Percentiles rank a stretch among this genome's conserved stretches.
phyloP scores from a whole-genome alignment of 257 asterid species.

The Schizonepeta tenuifolia region DNA sequence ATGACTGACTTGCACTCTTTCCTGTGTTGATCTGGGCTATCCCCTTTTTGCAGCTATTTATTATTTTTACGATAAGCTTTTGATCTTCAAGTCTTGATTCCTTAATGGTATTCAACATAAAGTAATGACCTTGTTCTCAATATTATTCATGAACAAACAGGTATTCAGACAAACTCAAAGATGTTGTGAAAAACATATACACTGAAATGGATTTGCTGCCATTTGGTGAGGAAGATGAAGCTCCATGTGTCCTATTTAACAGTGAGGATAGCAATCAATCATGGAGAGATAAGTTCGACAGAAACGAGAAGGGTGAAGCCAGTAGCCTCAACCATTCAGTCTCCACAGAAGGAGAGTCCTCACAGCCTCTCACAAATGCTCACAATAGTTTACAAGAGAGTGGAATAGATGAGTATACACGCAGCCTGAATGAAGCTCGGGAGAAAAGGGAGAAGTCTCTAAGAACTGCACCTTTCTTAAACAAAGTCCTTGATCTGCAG shows the following conservation, averaged over 20 bases:
- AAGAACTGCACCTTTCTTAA: constrained; percentile 51
- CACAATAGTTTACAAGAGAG: constrained; percentile 37
- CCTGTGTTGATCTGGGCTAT: neutral
- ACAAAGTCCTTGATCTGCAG: constrained; percentile 75
- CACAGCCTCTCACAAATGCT: constrained; percentile 42
- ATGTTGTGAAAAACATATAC: constrained; percentile 63
- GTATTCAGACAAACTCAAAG: constrained; percentile 63
- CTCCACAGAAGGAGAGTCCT: constrained; percentile 59
- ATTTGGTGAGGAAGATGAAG: constrained; percentile 85
- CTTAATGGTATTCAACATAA: neutral
- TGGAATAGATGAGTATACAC: constrained; percentile 52
- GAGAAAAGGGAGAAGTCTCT: constrained; percentile 74
- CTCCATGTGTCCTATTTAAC: constrained; percentile 58
- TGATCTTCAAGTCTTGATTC: neutral
- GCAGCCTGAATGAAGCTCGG: constrained; percentile 71
- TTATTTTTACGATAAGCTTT: constrained; percentile 3
- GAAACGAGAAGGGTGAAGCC: constrained; percentile 53
- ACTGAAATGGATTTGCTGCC: constrained; percentile 77
- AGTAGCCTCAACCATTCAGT: constrained; percentile 44
- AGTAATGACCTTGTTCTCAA: neutral
- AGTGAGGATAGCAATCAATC: constrained; percentile 95
- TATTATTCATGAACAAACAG: constrained; percentile 37
- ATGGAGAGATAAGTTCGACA: constrained; percentile 64
- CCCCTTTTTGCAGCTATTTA: neutral
- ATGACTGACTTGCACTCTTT: neutral